phyloP scores from a whole-genome alignment of 2,329 filamentous ascomycete genomes.

The Alternaria postmessia region DNA sequence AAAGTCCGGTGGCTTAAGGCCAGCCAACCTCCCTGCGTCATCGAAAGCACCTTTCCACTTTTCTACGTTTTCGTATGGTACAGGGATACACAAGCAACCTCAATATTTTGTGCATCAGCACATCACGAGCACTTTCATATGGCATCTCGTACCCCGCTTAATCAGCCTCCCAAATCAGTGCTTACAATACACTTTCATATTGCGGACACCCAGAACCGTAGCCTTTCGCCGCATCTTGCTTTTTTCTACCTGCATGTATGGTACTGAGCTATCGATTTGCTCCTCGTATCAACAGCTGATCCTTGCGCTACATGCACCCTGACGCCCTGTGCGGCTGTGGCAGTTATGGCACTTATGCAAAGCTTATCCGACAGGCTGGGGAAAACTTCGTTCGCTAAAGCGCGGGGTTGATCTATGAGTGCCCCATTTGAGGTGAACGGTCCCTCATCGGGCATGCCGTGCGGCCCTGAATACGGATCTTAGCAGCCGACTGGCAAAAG shows the following conservation, averaged over 20 bases:
- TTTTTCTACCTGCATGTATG: conserved; percentile 10
- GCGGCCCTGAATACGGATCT: conserved; percentile 15
- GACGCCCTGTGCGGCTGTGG: conserved; percentile 15
- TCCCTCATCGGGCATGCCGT: conserved; percentile 14
- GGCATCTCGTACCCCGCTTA: conserved; percentile 17
- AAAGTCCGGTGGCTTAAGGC: conserved; percentile 4
- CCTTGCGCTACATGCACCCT: conserved; percentile 6
- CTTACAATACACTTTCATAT: conserved; percentile 21
- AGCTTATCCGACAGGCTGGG: conserved; percentile 20
- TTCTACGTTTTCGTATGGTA: not conserved
- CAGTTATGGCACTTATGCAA: conserved; percentile 12
- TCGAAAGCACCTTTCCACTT: not conserved
- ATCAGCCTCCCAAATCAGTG: conserved; percentile 16
- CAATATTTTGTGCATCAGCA: conserved; percentile 1
- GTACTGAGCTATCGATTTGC: conserved; percentile 20
- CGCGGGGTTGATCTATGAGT: conserved; percentile 25
- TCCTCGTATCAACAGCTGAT: conserved; percentile 15
- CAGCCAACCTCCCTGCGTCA: conserved; percentile 3
- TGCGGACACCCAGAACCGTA: conserved; percentile 15
- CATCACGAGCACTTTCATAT: conserved; percentile 1
- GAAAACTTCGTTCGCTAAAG: conserved; percentile 21
- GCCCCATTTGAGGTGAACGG: conserved; percentile 14
- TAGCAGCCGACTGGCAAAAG: not conserved
- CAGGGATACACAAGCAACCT: not conserved
- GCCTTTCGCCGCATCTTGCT: conserved; percentile 2